Evolutionary conservation across 139 green algal species (phyloP).

Genomic region (Desmodesmus armatus): DNA sequence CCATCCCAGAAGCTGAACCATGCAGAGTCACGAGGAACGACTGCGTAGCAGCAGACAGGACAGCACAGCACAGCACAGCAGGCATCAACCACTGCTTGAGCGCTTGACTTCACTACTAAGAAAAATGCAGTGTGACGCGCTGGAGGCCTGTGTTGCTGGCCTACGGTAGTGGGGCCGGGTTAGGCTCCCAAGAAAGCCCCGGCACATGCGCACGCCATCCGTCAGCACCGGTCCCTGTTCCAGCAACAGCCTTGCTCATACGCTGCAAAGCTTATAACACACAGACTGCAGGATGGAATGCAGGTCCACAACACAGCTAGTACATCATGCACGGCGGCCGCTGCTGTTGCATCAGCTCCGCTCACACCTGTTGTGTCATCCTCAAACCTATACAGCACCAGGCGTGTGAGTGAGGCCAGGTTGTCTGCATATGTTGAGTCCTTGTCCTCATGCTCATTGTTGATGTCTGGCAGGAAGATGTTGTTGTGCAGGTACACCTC

Average conservation of each 20-base stretch:
- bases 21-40: constrained; percentile 79
- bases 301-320: too few species aligned
- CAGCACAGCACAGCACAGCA: not conserved
- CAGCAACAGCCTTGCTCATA: too few species aligned
- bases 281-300: not conserved
- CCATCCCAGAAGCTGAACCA: constrained; percentile 88
- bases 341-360: not conserved
- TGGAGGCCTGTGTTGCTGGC: not conserved
- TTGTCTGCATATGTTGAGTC: constrained; percentile 77
- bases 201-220: too few species aligned
- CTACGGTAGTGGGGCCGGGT: not conserved
- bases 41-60: constrained; percentile 41
- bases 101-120: not conserved
- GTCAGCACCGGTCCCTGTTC: too few species aligned
- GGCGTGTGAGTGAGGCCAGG: constrained; percentile 72
- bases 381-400: constrained; percentile 87
- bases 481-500: constrained; percentile 73
- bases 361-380: constrained; percentile 78
- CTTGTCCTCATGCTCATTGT: constrained; percentile 81
- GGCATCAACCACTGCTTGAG: not conserved
- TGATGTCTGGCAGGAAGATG: constrained; percentile 89
- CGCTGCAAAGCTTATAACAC: too few species aligned
- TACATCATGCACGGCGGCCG: too few species aligned
- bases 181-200: too few species aligned
- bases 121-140: not conserved